Conservation (phyloP, 305 asterid genomes). For the Ilex paraguariensis region DNA sequence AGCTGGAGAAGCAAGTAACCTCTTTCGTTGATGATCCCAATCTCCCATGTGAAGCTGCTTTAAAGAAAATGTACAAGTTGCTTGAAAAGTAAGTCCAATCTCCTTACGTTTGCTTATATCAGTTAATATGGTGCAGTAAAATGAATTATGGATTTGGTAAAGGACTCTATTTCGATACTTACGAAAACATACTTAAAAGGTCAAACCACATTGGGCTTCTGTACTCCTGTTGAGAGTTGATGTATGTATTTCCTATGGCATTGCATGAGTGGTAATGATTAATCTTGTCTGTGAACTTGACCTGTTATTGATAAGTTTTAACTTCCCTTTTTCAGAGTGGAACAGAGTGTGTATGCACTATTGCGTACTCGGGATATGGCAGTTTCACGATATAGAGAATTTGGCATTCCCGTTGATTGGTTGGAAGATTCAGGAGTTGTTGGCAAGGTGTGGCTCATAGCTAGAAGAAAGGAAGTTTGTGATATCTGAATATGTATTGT, state of each 20-base stretch:
- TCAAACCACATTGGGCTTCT: too few species aligned
- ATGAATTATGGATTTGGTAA: too few species aligned
- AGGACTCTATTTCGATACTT: too few species aligned
- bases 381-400: conserved; percentile 79
- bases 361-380: conserved; percentile 95
- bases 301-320: neutral
- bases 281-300: too few species aligned
- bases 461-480: too few species aligned
- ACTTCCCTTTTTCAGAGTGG: conserved; percentile 52
- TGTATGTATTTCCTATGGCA: too few species aligned
- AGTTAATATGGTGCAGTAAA: neutral
- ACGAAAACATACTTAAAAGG: too few species aligned
- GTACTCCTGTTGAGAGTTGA: too few species aligned
- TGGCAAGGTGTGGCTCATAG: conserved; percentile 60
- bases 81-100: conserved; percentile 78
- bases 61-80: conserved; percentile 89
- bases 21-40: conserved; percentile 68
- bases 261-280: too few species aligned
- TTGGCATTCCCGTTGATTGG: conserved; percentile 92
- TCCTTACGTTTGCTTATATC: neutral
- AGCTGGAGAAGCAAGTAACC: conserved; percentile 79
- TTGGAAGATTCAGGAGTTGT: conserved; percentile 87
- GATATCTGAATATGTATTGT: too few species aligned
- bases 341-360: conserved; percentile 78
- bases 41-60: conserved; percentile 84